Conservation (phyloP, 163 green algal species). For the Chlorella variabilis region DNA sequence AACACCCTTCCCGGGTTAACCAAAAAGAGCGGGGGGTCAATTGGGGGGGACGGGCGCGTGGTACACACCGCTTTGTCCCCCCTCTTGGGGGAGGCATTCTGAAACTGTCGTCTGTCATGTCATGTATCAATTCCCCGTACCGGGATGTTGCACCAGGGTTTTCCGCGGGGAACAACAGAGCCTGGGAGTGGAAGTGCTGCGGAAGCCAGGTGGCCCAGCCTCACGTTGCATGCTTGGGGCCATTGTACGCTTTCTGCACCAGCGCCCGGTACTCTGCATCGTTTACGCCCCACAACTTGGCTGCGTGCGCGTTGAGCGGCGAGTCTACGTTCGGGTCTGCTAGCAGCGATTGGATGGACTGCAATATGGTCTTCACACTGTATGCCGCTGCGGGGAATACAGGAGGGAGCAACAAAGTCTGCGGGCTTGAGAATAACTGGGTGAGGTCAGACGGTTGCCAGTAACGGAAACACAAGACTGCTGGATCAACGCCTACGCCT, state of each 20-base stretch:
- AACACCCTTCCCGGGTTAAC: too few relatives aligned
- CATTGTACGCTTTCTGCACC: slow-evolving; percentile 25
- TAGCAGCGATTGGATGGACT: slow-evolving; percentile 79
- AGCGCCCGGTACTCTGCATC: slow-evolving; percentile 61
- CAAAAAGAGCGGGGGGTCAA: too few relatives aligned
- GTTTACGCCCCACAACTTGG: slow-evolving; percentile 76
- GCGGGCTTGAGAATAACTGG: neutral
- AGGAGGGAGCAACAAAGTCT: neutral
- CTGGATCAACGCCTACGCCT: too few relatives aligned
- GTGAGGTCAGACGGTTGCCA: too few relatives aligned
- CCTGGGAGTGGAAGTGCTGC: neutral
- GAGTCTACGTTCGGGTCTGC: slow-evolving; percentile 86
- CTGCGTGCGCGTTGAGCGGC: slow-evolving; percentile 80
- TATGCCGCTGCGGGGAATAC: slow-evolving; percentile 56
- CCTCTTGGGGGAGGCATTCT: too few relatives aligned
- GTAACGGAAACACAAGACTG: too few relatives aligned
- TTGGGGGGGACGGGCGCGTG: too few relatives aligned
- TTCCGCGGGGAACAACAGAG: neutral
- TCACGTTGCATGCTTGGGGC: neutral
- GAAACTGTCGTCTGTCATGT: too few relatives aligned
- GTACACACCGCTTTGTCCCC: too few relatives aligned
- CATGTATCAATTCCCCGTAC: too few relatives aligned
- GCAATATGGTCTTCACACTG: slow-evolving; percentile 78
- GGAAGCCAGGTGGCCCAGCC: too few relatives aligned
- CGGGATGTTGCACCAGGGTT: too few relatives aligned